Evolutionary conservation across 306 rosid genomes (phyloP).

Genomic region (Cucumis hystrix): DNA sequence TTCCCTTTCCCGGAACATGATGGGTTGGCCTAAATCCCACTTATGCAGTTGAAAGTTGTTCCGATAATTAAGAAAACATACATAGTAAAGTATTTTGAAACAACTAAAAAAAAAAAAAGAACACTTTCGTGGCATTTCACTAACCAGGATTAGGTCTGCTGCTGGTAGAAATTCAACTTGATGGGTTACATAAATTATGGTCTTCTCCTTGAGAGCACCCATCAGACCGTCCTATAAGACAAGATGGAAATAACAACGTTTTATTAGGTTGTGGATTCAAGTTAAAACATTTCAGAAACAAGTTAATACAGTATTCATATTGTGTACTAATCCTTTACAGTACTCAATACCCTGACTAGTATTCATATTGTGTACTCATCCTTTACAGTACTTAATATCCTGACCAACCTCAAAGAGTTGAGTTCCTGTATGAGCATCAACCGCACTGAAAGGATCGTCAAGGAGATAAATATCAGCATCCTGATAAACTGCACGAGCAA

Average conservation of each 20-base stretch:
- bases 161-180: slow-evolving; percentile 99
- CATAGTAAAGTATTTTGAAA: neutral
- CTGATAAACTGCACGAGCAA: slow-evolving; percentile 83
- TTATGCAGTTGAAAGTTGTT: neutral
- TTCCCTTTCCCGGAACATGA: slow-evolving; percentile 1
- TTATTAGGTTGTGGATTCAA: neutral
- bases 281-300: neutral
- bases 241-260: neutral
- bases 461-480: slow-evolving; percentile 82
- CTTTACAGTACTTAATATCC: neutral
- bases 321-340: neutral
- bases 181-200: slow-evolving; percentile 75
- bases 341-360: neutral
- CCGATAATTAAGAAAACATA: neutral
- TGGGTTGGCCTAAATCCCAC: neutral
- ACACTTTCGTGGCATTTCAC: neutral
- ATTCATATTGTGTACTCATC: neutral
- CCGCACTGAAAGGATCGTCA: slow-evolving; percentile 95
- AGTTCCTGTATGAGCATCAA: slow-evolving; percentile 95
- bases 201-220: slow-evolving; percentile 81
- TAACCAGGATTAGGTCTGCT: slow-evolving; percentile 85
- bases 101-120: neutral
- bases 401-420: slow-evolving; percentile 66
- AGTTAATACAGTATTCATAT: neutral
- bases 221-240: slow-evolving; percentile 58